Conservation (phyloP, 108 stramenopile genomes). For the Hondaea fermentalgiana region DNA sequence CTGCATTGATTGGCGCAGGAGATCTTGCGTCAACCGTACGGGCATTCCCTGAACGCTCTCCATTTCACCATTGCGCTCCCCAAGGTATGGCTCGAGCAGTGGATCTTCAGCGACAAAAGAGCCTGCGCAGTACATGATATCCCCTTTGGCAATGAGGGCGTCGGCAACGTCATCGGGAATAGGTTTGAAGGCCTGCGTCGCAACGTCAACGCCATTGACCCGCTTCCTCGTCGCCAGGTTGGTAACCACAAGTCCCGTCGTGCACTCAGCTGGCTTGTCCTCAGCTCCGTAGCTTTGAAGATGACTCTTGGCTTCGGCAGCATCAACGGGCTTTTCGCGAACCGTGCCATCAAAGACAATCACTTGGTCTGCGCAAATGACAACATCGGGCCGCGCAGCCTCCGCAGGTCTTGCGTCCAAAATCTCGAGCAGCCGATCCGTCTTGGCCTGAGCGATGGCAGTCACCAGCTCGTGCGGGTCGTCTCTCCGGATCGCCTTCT, state of each 20-base stretch:
- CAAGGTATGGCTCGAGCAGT: not conserved
- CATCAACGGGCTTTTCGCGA: not conserved
- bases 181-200: not conserved
- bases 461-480: not conserved
- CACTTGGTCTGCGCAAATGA: constrained; percentile 3
- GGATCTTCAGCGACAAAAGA: constrained; percentile 17
- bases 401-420: not conserved
- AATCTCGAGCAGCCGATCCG: not conserved
- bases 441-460: constrained; percentile 3
- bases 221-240: not conserved
- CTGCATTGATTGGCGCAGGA: not conserved
- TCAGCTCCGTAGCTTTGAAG: not conserved
- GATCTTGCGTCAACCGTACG: not conserved
- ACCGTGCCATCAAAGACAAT: not conserved
- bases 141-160: not conserved
- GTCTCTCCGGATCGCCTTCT: not conserved
- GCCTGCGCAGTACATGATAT: constrained; percentile 13
- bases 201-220: not conserved
- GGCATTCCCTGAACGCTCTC: constrained; percentile 14
- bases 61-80: not conserved
- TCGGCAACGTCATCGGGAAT: not conserved
- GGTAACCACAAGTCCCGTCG: not conserved
- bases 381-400: not conserved
- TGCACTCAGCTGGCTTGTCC: constrained; percentile 11
- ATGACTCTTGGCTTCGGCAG: not conserved